Evolutionary conservation across 139 green algal species (phyloP).

Genomic region (Tetradesmus lagerheimii): DNA sequence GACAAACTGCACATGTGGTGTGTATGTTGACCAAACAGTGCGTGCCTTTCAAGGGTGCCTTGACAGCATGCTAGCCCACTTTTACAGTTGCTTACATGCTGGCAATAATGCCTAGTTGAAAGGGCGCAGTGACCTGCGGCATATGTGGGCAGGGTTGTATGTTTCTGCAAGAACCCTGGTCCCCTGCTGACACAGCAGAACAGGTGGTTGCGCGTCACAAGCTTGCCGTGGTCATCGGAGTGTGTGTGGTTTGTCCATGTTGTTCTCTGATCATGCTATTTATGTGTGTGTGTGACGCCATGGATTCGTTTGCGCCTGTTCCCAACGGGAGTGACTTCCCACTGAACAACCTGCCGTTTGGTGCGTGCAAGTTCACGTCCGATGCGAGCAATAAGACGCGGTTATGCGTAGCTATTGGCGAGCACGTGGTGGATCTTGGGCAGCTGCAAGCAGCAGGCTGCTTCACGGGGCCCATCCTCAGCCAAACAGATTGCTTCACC

Average conservation of each 20-base stretch:
- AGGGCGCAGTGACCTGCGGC: too few species aligned
- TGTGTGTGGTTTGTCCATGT: too few species aligned
- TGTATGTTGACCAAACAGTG: too few species aligned
- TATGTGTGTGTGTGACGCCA: neutral
- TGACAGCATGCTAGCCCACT: too few species aligned
- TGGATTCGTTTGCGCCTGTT: constrained; percentile 38
- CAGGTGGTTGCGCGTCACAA: neutral
- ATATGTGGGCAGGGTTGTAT: neutral
- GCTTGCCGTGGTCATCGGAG: too few species aligned
- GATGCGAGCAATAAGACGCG: constrained; percentile 27
- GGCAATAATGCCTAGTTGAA: too few species aligned
- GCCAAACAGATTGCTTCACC: constrained; percentile 20
- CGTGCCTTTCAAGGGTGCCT: too few species aligned
- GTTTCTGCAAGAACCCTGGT: neutral
- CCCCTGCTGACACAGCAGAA: neutral
- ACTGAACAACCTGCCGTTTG: constrained; percentile 90
- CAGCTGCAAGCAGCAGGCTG: constrained; percentile 64
- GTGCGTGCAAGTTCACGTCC: constrained; percentile 67
- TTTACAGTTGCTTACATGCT: too few species aligned
- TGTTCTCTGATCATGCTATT: neutral
- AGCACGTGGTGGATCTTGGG: constrained; percentile 82
- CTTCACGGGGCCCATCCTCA: constrained; percentile 59
- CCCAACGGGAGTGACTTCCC: constrained; percentile 70
- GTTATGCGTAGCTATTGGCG: constrained; percentile 83
- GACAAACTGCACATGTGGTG: too few species aligned